These are phyloP conservation scores for Auriscalpium orientale DNA, from an alignment of 768 basidiomycete species.

Conservation along the genomic window DNA sequence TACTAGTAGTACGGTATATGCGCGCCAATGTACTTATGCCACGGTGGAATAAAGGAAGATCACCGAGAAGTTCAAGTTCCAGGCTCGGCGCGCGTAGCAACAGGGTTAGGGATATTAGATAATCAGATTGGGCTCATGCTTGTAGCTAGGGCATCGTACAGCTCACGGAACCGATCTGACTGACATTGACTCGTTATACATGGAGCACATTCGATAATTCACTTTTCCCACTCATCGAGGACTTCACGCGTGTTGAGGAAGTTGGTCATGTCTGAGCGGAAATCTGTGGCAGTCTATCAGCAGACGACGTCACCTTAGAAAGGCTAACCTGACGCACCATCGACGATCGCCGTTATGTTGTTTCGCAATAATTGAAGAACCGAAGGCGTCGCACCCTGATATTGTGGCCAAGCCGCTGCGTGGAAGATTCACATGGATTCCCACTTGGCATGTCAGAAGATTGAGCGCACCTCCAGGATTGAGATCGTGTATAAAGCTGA, in stretches of 20 bases:
- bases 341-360: conserved; percentile 47
- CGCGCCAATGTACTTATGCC: too few relatives aligned
- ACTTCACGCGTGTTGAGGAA: conserved; percentile 36
- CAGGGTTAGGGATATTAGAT: too few relatives aligned
- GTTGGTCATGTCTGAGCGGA: conserved; percentile 30
- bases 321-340: conserved; percentile 30
- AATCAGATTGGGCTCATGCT: too few relatives aligned
- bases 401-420: conserved; percentile 41
- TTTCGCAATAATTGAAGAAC: conserved; percentile 44
- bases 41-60: too few relatives aligned
- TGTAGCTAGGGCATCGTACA: too few relatives aligned
- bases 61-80: too few relatives aligned
- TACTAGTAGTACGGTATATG: too few relatives aligned
- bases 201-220: background rate
- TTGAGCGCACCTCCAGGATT: conserved; percentile 41
- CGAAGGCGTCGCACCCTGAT: conserved; percentile 23
- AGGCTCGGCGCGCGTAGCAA: too few relatives aligned
- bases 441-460: background rate
- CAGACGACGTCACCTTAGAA: background rate
- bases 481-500: conserved; percentile 50
- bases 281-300: conserved; percentile 27
- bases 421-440: background rate
- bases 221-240: conserved; percentile 42
- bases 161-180: too few relatives aligned
- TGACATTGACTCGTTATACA: background rate